A percentile compares a stretch with the other conserved stretches of the same genome.
Evolutionary conservation across 2,329 filamentous ascomycete genomes (phyloP).

Genomic region (Aspergillus bombycis): DNA sequence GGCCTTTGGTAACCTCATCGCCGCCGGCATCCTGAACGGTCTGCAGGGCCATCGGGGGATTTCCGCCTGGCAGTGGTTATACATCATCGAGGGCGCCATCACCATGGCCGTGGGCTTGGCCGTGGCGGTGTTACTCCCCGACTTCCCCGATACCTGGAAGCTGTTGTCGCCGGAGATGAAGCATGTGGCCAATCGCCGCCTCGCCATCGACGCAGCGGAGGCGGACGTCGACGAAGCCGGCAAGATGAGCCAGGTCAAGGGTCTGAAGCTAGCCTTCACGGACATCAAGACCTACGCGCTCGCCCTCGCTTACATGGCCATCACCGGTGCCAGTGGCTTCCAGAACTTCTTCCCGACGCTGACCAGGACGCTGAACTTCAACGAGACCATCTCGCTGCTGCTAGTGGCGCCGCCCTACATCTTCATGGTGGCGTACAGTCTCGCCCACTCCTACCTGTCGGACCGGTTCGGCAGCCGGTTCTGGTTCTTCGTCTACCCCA

Average conservation of each 20-base stretch:
- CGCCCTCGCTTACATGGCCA: conserved; percentile 51
- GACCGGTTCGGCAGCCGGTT: conserved; percentile 52
- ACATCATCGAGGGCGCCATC: conserved; percentile 44
- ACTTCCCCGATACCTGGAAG: conserved; percentile 52
- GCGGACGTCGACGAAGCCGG: conserved; percentile 54
- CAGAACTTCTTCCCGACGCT: conserved; percentile 62
- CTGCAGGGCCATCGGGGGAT: conserved; percentile 39
- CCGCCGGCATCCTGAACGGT: conserved; percentile 53
- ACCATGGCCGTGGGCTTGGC: conserved; percentile 39
- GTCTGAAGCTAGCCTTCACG: conserved; percentile 55
- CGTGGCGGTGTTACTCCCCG: conserved; percentile 40
- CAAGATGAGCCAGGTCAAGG: conserved; percentile 52
- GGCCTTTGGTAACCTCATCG: conserved; percentile 59
- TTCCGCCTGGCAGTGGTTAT: conserved; percentile 45
- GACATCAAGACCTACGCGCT: conserved; percentile 55
- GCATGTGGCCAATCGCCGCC: conserved; percentile 50
- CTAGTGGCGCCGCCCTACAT: conserved; percentile 58
- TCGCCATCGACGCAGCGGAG: conserved; percentile 56
- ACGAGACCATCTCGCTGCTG: conserved; percentile 52
- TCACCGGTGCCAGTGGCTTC: conserved; percentile 55
- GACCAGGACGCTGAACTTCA: conserved; percentile 50
- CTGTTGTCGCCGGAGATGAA: conserved; percentile 49
- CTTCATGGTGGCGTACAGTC: conserved; percentile 55
- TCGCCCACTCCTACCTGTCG: conserved; percentile 49
- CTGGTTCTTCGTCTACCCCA: conserved; percentile 58